Percentiles rank a stretch among this genome's conserved stretches.
These are phyloP conservation scores for Rhypophila decipiens DNA, from an alignment of 495 filamentous ascomycete genomes.

Conservation along the genomic window DNA sequence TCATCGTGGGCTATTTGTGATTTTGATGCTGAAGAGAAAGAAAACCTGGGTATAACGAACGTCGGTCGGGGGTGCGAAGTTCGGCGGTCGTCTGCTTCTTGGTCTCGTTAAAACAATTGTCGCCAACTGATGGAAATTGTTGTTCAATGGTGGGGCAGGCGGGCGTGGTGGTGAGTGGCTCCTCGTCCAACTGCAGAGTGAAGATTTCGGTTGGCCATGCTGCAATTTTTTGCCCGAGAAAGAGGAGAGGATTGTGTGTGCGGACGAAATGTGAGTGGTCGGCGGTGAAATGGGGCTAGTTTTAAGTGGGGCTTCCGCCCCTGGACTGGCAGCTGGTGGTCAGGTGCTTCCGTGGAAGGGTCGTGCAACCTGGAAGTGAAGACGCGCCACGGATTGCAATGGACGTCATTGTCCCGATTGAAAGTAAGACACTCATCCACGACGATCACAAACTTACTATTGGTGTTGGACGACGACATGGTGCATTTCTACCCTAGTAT, in stretches of 20 bases:
- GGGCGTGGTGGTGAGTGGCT: too few relatives aligned
- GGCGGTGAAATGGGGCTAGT: constrained; percentile 17
- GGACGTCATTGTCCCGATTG: too few relatives aligned
- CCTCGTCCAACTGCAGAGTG: not conserved
- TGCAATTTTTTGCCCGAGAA: not conserved
- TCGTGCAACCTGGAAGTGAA: constrained; percentile 17
- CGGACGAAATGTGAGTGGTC: too few relatives aligned
- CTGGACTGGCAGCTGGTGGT: constrained; percentile 1
- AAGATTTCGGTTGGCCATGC: not conserved
- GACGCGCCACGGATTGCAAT: too few relatives aligned
- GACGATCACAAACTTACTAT: too few relatives aligned
- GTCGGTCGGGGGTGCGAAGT: not conserved
- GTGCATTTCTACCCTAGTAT: too few relatives aligned
- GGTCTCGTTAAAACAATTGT: constrained; percentile 1
- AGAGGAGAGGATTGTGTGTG: too few relatives aligned
- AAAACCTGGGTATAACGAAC: not conserved
- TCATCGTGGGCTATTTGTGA: constrained; percentile 38
- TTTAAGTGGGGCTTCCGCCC: not conserved
- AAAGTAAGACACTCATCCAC: too few relatives aligned
- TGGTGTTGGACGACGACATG: too few relatives aligned
- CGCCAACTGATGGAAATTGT: not conserved
- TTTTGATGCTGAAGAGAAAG: too few relatives aligned
- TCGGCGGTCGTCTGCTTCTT: constrained; percentile 3
- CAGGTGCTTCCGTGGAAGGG: constrained; percentile 23
- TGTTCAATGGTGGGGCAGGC: constrained; percentile 25